Evolutionary conservation across 371 early-diverging fungal genomes (phyloP).

Genomic region (Syncephalastrum sp.): DNA sequence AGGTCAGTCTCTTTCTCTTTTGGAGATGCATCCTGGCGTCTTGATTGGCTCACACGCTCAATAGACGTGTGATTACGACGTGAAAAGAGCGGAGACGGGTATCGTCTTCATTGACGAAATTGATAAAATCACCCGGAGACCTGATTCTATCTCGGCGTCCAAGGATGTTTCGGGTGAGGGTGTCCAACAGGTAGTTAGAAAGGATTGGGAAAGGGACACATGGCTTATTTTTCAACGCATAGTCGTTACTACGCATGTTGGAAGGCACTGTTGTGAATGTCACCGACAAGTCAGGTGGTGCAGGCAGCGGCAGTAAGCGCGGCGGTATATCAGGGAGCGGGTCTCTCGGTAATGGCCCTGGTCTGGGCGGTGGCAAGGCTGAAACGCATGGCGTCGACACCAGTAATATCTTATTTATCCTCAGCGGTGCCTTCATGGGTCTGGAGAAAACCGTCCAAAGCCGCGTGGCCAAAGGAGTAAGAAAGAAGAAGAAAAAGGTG

Average conservation of each 20-base stretch:
- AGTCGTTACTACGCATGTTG: constrained; percentile 79
- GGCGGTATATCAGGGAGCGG: constrained; percentile 41
- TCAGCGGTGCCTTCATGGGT: constrained; percentile 91
- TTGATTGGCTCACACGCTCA: background rate
- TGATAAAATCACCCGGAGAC: constrained; percentile 83
- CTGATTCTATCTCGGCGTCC: constrained; percentile 73
- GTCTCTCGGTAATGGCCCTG: constrained; percentile 41
- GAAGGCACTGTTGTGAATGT: constrained; percentile 88
- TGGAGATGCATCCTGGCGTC: background rate
- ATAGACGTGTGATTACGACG: constrained; percentile 84
- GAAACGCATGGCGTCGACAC: constrained; percentile 87
- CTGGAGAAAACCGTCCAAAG: constrained; percentile 80
- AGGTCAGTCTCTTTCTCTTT: constrained; percentile 36
- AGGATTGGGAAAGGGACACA: background rate
- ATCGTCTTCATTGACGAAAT: constrained; percentile 95
- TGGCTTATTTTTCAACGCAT: background rate
- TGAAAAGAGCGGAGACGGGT: constrained; percentile 82
- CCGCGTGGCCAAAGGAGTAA: constrained; percentile 74
- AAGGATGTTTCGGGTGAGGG: constrained; percentile 95
- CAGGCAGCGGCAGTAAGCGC: constrained; percentile 31
- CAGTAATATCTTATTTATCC: constrained; percentile 86
- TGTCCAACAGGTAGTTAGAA: constrained; percentile 74
- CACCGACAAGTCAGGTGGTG: constrained; percentile 75
- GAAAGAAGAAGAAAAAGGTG: constrained; percentile 1
- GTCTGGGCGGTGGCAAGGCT: constrained; percentile 57